These are phyloP conservation scores for Bauhinia variegata DNA, from an alignment of 306 rosid species.

Conservation along the genomic window DNA sequence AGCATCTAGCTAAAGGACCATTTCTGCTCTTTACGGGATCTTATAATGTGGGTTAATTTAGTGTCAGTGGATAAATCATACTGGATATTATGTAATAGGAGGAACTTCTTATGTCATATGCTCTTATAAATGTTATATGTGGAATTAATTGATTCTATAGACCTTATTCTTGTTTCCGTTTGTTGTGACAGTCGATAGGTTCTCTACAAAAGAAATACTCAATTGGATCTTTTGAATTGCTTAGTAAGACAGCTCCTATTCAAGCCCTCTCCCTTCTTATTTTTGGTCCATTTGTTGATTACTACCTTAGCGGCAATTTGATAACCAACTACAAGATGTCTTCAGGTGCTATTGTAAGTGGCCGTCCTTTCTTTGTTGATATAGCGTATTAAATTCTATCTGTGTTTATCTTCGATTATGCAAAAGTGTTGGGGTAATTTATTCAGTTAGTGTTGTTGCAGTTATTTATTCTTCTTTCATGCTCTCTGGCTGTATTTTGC, in stretches of 20 bases:
- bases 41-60: background rate
- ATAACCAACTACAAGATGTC: constrained; percentile 75
- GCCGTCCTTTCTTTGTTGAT: constrained; percentile 17
- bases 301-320: constrained; percentile 66
- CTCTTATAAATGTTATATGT: constrained; percentile 15
- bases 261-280: constrained; percentile 81
- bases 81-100: background rate
- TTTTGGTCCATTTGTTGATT: constrained; percentile 82
- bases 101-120: constrained; percentile 4
- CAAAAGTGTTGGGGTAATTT: background rate
- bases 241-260: constrained; percentile 95
- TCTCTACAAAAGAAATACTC: constrained; percentile 94
- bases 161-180: constrained; percentile 18
- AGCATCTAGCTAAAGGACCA: constrained; percentile 16
- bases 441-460: constrained; percentile 45
- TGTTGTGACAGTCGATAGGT: constrained; percentile 76
- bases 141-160: constrained; percentile 5
- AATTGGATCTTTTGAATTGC: constrained; percentile 93
- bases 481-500: constrained; percentile 83
- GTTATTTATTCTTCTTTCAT: constrained; percentile 78
- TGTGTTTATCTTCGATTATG: constrained; percentile 9
- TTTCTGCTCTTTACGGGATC: constrained; percentile 18
- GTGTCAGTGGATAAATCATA: background rate
- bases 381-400: constrained; percentile 23
- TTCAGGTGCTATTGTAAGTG: constrained; percentile 76